Evolutionary conservation across 2,329 filamentous ascomycete genomes (phyloP), one percentile per base, ranked within the genome.

Genomic region (Chlorencoelia australis): DNA sequence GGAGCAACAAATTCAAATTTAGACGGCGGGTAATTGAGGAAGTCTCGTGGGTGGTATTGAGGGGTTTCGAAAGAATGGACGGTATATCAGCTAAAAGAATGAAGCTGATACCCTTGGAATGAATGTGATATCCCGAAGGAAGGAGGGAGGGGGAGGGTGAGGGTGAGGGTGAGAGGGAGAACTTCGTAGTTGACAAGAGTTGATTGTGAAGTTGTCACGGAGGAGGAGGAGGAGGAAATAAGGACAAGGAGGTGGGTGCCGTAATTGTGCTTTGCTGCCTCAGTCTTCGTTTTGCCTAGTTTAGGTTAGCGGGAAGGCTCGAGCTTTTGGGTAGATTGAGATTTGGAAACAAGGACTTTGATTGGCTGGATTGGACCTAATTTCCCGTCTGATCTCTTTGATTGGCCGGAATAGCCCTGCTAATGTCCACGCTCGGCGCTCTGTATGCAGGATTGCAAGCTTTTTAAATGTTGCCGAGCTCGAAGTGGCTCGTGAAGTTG

Each of bases 71-170:
- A 51, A 38, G 50, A 63, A 55, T 54, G 61, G 57, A 63, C 57
- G 57, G 58, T 40, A 53, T 14, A 50, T 50, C 54, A 57, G 57
- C 58, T 62, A 47, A 64, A 59, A 56, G 61, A 64, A 55, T 64
- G 61, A 63, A 63, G 59, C 58, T 54, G 59, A 56, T 46, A 39
- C 49, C 58, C 49, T 52, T 24, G 37, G 14, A 14, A 28, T n/a
- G 19, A n/a, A 11, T 37, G 13, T 37, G 33, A 27, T 36, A 40
- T 55, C 54, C 52, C 52, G 51, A 54, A 54, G 48, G 53, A 56
- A 52, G 46, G 47, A 49, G 43, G 38, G 34, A 39, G 24, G 27
- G 36, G 33, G 25, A 42, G 33, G 29, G 15, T 28, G 14, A 13
- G 9, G 1, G 8, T 28, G 14, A 7, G 3, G 32, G 5, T 7